A percentile compares a stretch with the other conserved stretches of the same genome.
These are phyloP conservation scores for Pythium phragmiticola DNA, from an alignment of 352 stramenopile genomes.

Conservation along the genomic window DNA sequence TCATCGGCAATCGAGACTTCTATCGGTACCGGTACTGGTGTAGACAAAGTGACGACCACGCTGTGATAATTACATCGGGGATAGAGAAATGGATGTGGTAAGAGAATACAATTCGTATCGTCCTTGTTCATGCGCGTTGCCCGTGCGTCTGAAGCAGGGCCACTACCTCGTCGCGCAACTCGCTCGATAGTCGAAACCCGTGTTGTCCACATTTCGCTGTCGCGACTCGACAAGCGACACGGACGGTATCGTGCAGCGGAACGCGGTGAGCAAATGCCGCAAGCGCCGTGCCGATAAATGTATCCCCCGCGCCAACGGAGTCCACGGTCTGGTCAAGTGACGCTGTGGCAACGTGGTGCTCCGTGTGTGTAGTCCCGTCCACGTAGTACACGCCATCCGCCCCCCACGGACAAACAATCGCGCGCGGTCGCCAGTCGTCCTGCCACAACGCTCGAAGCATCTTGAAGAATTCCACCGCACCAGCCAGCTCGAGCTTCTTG, in stretches of 20 bases:
- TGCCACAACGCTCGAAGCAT: conserved; percentile 21
- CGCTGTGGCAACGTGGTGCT: conserved; percentile 39
- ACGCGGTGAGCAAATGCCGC: conserved; percentile 37
- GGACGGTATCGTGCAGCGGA: conserved; percentile 36
- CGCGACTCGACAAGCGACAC: conserved; percentile 48
- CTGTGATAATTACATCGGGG: neutral
- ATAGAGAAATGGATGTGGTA: neutral
- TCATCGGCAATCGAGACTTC: neutral
- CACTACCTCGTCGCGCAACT: conserved; percentile 24
- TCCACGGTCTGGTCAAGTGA: conserved; percentile 45
- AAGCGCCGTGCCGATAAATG: conserved; percentile 67
- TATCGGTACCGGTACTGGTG: neutral
- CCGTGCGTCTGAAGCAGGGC: neutral
- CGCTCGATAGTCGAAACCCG: conserved; percentile 35
- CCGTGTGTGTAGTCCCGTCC: conserved; percentile 16
- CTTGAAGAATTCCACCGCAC: conserved; percentile 47
- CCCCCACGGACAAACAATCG: conserved; percentile 72
- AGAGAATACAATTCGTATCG: neutral
- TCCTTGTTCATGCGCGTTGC: too few relatives aligned
- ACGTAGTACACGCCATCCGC: conserved; percentile 58
- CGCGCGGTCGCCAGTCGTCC: conserved; percentile 27
- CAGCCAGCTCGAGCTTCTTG: conserved; percentile 44
- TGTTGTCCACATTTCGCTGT: conserved; percentile 58
- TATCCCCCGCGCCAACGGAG: conserved; percentile 71
- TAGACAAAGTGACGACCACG: neutral